Base-by-base conservation (phyloP, 768 basidiomycete species). In the Suillus bovinus region DNA sequence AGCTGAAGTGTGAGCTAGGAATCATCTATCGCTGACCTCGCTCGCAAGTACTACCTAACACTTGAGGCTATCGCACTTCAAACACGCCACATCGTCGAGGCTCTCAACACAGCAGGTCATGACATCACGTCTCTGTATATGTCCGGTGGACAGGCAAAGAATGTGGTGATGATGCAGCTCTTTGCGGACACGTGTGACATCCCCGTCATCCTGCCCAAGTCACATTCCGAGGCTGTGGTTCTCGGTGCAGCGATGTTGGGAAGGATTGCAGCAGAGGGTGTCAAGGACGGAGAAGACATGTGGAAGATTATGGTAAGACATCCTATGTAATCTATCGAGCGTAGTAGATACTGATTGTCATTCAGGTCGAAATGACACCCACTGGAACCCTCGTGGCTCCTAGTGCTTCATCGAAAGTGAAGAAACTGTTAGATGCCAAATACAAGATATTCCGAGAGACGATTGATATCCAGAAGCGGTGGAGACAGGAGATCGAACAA, bases 171-270 rank as follows among this genome's bases (percentile, higher is more conserved):
- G 65, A 96, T 99, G 94, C 84, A 88, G 69, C 86, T 97, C 42
- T 84, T 99, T 62, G 93, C 96, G 14, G 86, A 96, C 69, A 85
- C 86, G 29, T 97, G 96, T 70, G 77, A 78, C 56, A 84, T 95
- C 77, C 88, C 89, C 4, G 86, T 99, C 58, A 83, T 97, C 41
- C 81, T 97, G 41, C 96, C 97, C 0, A 80, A 80, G 61, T 89
- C 87, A 64, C 81, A 85, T 64, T 84, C 85, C 1, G 89, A 86
- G 1, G 91, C 96, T 1, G 97, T 99, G 39, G 94, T 96, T 3
- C 82, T 92, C 14, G 97, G 97, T 1, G 88, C 93, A 0, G 95
- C 96, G 11, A 96, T 99, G 90, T 83, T 99, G 17, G 97, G 90
- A 16, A 82, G 93, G 59, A 90, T 92, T 69, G 96, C 96, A 2